These are phyloP conservation scores for Thelonectria olida DNA, from an alignment of 2,329 filamentous ascomycete genomes.

Conservation along the genomic window DNA sequence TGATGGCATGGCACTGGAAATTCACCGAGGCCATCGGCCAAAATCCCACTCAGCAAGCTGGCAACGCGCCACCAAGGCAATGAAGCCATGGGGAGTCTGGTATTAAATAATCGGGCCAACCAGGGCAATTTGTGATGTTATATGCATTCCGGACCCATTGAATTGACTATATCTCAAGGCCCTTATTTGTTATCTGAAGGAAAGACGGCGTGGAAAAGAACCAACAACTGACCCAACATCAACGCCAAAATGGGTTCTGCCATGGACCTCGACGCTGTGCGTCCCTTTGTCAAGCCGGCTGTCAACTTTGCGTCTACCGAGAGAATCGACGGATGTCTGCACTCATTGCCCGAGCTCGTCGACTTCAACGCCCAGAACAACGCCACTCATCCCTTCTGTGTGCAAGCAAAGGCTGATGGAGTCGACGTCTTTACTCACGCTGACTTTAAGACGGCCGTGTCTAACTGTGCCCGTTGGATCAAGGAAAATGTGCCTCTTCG, in stretches of 20 bases:
- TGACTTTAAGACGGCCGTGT: constrained; percentile 32
- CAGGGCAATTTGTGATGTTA: neutral
- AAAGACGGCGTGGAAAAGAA: neutral
- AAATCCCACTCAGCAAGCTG: neutral
- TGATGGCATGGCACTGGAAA: neutral
- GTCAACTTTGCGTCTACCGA: constrained; percentile 29
- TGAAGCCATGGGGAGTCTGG: no score
- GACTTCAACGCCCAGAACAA: constrained; percentile 42
- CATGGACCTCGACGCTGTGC: constrained; percentile 4
- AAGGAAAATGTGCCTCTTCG: constrained; percentile 19
- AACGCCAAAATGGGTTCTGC: constrained; percentile 11
- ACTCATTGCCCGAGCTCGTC: constrained; percentile 37
- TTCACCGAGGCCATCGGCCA: constrained; percentile 15
- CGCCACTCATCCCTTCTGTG: constrained; percentile 36
- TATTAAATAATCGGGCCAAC: neutral
- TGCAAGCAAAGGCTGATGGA: constrained; percentile 33
- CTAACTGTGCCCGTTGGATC: constrained; percentile 31
- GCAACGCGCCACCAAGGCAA: neutral
- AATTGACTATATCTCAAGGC: neutral
- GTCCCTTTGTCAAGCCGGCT: constrained; percentile 24
- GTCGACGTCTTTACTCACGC: constrained; percentile 28
- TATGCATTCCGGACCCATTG: constrained; percentile 1
- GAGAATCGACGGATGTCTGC: constrained; percentile 22
- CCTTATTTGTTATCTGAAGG: neutral
- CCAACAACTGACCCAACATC: no score